Percentiles rank a stretch among this genome's conserved stretches.
Evolutionary conservation across 1,139 yeast genomes (phyloP).

Genomic region (Blastobotrys illinoisensis): DNA sequence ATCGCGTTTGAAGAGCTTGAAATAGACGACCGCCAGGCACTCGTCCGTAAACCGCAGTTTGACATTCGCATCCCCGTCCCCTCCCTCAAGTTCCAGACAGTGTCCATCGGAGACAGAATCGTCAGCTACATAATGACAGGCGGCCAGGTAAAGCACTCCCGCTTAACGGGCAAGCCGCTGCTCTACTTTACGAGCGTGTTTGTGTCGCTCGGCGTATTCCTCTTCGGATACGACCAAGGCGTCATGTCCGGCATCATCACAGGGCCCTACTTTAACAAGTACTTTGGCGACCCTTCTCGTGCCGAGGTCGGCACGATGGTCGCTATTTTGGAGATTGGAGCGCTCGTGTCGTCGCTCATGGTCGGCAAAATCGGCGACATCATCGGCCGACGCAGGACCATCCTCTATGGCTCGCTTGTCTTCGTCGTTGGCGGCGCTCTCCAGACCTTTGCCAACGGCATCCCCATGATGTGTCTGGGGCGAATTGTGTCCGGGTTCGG

Average conservation of each 20-base stretch:
- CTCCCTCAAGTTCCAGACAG: background rate
- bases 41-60: constrained; percentile 1
- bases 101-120: constrained; percentile 20
- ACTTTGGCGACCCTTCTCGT: constrained; percentile 67
- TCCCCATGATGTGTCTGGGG: constrained; percentile 57
- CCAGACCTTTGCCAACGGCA: constrained; percentile 54
- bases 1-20: constrained; percentile 14
- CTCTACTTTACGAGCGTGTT: constrained; percentile 72
- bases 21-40: constrained; percentile 16
- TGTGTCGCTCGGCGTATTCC: constrained; percentile 75
- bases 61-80: constrained; percentile 12
- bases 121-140: constrained; percentile 26
- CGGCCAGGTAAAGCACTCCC: constrained; percentile 17
- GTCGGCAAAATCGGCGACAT: constrained; percentile 77
- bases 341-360: constrained; percentile 66
- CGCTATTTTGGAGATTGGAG: constrained; percentile 82
- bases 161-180: constrained; percentile 34
- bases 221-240: constrained; percentile 90
- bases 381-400: constrained; percentile 75
- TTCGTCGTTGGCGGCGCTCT: constrained; percentile 77
- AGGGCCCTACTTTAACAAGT: constrained; percentile 64
- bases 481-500: constrained; percentile 82
- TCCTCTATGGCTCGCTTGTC: constrained; percentile 72
- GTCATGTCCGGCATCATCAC: constrained; percentile 77
- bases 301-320: constrained; percentile 73